Percentiles rank a stretch among this genome's conserved stretches.
phyloP scores from a whole-genome alignment of 2,329 filamentous ascomycete genomes.

The Colletotrichum eleusines region DNA sequence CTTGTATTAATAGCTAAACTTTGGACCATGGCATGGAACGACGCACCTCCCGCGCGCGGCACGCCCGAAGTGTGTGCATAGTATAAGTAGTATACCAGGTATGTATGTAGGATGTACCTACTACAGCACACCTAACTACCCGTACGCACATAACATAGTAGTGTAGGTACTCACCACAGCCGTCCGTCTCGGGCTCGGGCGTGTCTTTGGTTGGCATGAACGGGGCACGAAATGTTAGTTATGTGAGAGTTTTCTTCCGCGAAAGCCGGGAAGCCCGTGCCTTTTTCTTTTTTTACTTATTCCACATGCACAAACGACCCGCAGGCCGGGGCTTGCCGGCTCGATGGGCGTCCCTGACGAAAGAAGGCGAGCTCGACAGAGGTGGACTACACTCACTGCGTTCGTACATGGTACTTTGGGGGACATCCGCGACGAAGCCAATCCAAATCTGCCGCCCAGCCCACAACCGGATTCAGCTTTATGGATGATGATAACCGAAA shows the following conservation, averaged over 20 bases:
- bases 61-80: neutral
- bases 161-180: neutral
- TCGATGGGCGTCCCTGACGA: slow-evolving; percentile 30
- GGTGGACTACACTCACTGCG: no score
- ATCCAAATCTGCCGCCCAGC: slow-evolving; percentile 9
- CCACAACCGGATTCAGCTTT: slow-evolving; percentile 13
- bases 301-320: slow-evolving; percentile 15
- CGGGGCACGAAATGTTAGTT: neutral
- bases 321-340: slow-evolving; percentile 11
- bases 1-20: slow-evolving; percentile 30
- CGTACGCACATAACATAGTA: no score
- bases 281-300: no score
- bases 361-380: slow-evolving; percentile 23
- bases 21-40: neutral
- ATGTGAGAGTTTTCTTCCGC: slow-evolving; percentile 1
- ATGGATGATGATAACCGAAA: slow-evolving; percentile 26
- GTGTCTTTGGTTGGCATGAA: neutral
- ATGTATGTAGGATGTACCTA: no score
- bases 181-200: neutral
- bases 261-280: neutral
- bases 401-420: no score
- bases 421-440: slow-evolving; percentile 13
- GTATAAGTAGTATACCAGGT: no score
- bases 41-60: neutral
- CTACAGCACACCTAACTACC: neutral